A percentile compares a stretch with the other conserved stretches of the same genome.
Conservation (phyloP, 176 grass and related monocot genomes). For the Ensete glaucum region DNA sequence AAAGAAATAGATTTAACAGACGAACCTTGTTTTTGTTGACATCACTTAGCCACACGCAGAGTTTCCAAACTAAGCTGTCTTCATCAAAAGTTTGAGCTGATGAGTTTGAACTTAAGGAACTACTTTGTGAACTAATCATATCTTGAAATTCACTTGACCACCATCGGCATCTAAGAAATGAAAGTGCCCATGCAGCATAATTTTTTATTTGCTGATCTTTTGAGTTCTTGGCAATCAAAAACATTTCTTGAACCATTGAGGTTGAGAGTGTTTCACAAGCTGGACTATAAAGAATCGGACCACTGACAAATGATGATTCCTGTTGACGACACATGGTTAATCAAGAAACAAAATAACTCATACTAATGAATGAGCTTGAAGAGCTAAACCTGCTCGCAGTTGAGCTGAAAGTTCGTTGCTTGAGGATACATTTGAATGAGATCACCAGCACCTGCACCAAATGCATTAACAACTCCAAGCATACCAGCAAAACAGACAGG, state of each 20-base stretch:
- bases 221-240: conserved; percentile 76
- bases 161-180: conserved; percentile 74
- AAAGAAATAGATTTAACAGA: conserved; percentile 19
- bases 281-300: conserved; percentile 58
- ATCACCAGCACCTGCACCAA: conserved; percentile 67
- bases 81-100: conserved; percentile 49
- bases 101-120: conserved; percentile 25
- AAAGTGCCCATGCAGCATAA: conserved; percentile 82
- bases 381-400: conserved; percentile 35
- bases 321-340: conserved; percentile 28
- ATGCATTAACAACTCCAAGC: conserved; percentile 78
- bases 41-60: conserved; percentile 70
- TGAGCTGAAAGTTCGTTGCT: conserved; percentile 33
- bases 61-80: conserved; percentile 73
- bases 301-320: conserved; percentile 56
- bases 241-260: conserved; percentile 71
- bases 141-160: conserved; percentile 33
- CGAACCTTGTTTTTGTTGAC: conserved; percentile 60
- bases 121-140: conserved; percentile 42
- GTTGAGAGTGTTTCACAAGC: conserved; percentile 56
- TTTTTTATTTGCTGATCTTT: conserved; percentile 54
- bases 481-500: conserved; percentile 74
- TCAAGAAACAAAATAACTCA: conserved; percentile 19
- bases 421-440: conserved; percentile 36
- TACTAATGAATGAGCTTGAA: neutral